Evolutionary conservation across 768 basidiomycete genomes (phyloP).

Genomic region (Amanita pallidorosea): DNA sequence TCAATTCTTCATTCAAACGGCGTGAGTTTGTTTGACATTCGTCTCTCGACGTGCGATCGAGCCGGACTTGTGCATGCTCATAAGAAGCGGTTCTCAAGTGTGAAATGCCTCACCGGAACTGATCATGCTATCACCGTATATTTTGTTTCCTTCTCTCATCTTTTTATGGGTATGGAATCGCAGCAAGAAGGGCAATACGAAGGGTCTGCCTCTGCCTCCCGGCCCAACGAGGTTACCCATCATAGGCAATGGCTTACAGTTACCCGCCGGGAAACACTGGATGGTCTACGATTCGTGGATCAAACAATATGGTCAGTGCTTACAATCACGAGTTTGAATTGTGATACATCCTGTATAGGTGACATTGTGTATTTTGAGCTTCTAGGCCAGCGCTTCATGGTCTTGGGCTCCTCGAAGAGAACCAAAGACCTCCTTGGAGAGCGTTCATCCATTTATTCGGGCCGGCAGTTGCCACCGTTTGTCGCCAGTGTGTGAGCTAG

Average conservation of each 20-base stretch:
- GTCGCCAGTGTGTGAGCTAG: conserved; percentile 7
- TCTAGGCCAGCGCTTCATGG: conserved; percentile 6
- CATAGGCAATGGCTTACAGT: conserved; percentile 12
- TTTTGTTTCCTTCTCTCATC: background rate
- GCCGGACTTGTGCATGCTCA: no score
- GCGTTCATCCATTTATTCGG: conserved; percentile 10
- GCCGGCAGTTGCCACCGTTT: conserved; percentile 3
- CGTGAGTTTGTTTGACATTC: no score
- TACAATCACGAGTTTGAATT: background rate
- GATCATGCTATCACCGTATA: background rate
- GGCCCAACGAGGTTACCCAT: conserved; percentile 13
- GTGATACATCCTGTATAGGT: background rate
- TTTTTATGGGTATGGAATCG: background rate
- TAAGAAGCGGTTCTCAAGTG: background rate
- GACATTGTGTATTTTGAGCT: conserved; percentile 11
- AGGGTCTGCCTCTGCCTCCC: conserved; percentile 10
- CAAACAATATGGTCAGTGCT: conserved; percentile 11
- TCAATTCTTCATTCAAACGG: no score
- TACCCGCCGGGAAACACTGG: conserved; percentile 13
- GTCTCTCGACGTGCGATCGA: no score
- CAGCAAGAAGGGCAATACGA: background rate
- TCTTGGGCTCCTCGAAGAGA: conserved; percentile 5
- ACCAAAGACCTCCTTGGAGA: conserved; percentile 9
- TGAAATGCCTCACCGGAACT: background rate
- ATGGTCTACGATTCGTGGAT: conserved; percentile 12